These are phyloP conservation scores for Vitis hybrid DNA, from an alignment of 177 flowering plant species.

Conservation along the genomic window DNA sequence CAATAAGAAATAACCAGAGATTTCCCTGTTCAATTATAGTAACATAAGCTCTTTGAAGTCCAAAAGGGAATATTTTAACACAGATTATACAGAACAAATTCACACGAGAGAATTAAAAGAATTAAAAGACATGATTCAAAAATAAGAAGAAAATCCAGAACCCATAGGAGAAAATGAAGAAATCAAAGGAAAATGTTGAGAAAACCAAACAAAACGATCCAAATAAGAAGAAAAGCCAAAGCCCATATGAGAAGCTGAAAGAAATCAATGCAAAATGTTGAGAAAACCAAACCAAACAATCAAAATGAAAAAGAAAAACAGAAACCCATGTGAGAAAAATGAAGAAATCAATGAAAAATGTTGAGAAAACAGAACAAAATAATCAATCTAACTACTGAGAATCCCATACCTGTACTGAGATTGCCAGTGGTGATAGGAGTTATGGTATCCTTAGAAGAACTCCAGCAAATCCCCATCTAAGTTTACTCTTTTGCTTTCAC, in stretches of 20 bases:
- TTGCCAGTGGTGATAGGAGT: slow-evolving; percentile 25
- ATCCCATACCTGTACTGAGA: slow-evolving; percentile 27
- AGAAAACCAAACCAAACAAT: too few species aligned
- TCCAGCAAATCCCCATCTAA: slow-evolving; percentile 44
- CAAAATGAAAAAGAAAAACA: neutral
- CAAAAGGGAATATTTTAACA: neutral
- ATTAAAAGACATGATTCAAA: too few species aligned
- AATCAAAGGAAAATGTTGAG: too few species aligned
- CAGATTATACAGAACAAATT: neutral
- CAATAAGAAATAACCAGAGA: neutral
- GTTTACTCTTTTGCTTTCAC: slow-evolving; percentile 2
- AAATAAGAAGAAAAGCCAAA: too few species aligned
- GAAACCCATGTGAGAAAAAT: slow-evolving; percentile 10
- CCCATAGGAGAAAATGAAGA: too few species aligned
- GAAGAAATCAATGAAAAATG: neutral
- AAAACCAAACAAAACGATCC: too few species aligned
- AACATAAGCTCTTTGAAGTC: neutral
- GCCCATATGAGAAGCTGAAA: too few species aligned
- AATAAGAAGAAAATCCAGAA: too few species aligned
- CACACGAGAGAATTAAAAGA: neutral
- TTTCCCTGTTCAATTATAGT: too few species aligned
- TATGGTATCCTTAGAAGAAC: slow-evolving; percentile 18
- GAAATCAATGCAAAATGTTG: too few species aligned
- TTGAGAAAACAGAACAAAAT: neutral
- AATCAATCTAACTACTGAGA: neutral